Evolutionary conservation across 2,329 filamentous ascomycete genomes (phyloP).

Genomic region (Raffaelea deltoideospora): DNA sequence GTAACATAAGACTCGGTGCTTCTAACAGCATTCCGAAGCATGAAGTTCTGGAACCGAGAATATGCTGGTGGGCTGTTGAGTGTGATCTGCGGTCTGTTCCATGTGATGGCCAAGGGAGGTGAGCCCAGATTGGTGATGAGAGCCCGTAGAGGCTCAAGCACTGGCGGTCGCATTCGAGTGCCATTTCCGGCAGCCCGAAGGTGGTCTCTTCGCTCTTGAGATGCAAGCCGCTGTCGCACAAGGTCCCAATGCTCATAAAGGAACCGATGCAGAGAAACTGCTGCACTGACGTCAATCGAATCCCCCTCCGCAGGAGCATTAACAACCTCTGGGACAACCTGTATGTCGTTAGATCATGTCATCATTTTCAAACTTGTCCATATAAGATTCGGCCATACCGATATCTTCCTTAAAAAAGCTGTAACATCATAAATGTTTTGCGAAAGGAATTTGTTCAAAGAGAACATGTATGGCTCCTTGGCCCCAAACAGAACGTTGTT

Average conservation of each 20-base stretch:
- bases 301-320: constrained; percentile 28
- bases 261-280: constrained; percentile 52
- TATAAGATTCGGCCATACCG: constrained; percentile 26
- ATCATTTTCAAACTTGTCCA: constrained; percentile 4
- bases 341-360: background rate
- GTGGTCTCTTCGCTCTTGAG: constrained; percentile 41
- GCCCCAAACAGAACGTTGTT: constrained; percentile 59
- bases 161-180: constrained; percentile 34
- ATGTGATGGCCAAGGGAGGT: constrained; percentile 51
- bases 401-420: constrained; percentile 51
- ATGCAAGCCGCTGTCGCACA: constrained; percentile 46
- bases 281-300: constrained; percentile 55
- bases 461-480: constrained; percentile 60
- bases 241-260: constrained; percentile 60
- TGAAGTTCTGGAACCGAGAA: constrained; percentile 57
- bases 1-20: constrained; percentile 50
- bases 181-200: constrained; percentile 39
- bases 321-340: constrained; percentile 32
- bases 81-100: constrained; percentile 53
- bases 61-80: constrained; percentile 48
- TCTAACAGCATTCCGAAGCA: constrained; percentile 53
- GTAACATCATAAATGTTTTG: constrained; percentile 55
- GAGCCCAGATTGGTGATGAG: constrained; percentile 53
- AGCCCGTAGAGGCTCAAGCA: constrained; percentile 43
- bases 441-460: constrained; percentile 52